A percentile compares a stretch with the other conserved stretches of the same genome.
Conservation (phyloP, 1,139 yeast genomes). For the Pichia sp. region DNA sequence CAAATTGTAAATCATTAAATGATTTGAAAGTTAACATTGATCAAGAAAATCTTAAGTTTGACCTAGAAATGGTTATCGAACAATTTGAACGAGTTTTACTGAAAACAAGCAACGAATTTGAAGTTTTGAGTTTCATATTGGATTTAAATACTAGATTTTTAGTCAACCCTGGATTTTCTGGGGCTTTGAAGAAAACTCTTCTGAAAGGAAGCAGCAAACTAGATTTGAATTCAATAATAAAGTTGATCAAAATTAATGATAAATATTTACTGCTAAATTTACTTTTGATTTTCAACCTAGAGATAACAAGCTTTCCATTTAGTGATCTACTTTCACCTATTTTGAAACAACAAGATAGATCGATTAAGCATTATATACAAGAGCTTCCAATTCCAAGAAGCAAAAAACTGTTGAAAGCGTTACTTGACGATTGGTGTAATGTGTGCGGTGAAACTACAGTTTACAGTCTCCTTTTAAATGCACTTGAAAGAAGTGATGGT, state of each 20-base stretch:
- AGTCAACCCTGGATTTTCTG: too few relatives aligned
- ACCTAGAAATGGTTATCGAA: constrained; percentile 10
- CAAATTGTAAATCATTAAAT: constrained; percentile 6
- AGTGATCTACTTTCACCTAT: too few relatives aligned
- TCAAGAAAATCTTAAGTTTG: constrained; percentile 1
- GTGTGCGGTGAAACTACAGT: not conserved
- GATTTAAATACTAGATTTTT: constrained; percentile 5
- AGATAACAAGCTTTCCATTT: too few relatives aligned
- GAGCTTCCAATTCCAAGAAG: not conserved
- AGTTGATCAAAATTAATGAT: too few relatives aligned
- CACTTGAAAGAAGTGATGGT: too few relatives aligned
- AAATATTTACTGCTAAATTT: too few relatives aligned
- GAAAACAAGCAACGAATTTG: not conserved
- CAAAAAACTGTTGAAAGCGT: not conserved
- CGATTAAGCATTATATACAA: not conserved
- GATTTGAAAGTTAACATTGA: constrained; percentile 6
- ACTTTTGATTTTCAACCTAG: too few relatives aligned
- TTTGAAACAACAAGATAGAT: not conserved
- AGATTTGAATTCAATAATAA: too few relatives aligned
- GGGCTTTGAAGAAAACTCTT: too few relatives aligned
- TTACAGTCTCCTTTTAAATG: too few relatives aligned
- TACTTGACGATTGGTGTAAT: not conserved
- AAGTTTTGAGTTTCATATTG: constrained; percentile 3
- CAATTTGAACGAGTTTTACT: constrained; percentile 1
- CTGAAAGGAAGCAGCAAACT: too few relatives aligned